Evolutionary conservation across 768 basidiomycete species (phyloP), one percentile per base, ranked within the genome.

Genomic region (Kondoa subrosea): DNA sequence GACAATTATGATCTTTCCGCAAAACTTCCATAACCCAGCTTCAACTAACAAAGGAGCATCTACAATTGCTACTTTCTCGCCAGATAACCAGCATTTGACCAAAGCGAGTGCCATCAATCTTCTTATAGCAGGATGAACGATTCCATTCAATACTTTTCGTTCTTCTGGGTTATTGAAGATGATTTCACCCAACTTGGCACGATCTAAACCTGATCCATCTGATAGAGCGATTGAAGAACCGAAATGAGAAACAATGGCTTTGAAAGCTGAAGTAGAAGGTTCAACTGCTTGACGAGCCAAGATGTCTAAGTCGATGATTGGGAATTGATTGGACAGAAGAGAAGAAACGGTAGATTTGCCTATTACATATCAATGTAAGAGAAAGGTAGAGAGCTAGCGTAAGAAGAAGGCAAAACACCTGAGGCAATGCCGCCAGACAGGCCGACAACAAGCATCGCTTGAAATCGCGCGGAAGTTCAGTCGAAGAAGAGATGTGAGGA

Each of bases 351-450:
- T 88, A 0, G 92, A 95, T 79, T 99, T 99, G 65, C 93, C 91
- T 4, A 31, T 21, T 40, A 8, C 8, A 8, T 64, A 64, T 4
- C 25, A 8, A n/a, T n/a, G 1, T 61, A 14, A n/a, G 1, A 0
- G 12, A 67, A 27, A 15, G 26, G 17, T 3, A 16, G 21, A 56
- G 17, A 56, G 29, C n/a, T n/a, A n/a, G 33, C 57, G 26, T 61
- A 40, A 2, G 30, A 33, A 60, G 33, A 1, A 31, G 25, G 60
- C 66, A 15, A 57, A 70, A 63, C 33, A 77, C 77, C 79, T 2
- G 91, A 91, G 26, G 91, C 89, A 68, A 99, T 96, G 1, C 92
- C 90, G 4, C 95, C 95, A 31, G 93, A 96, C 26, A 99, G 83
- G 56, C 95, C 93, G 70, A 95, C 83, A 68, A 97, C 92, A 93